Base-by-base conservation (phyloP, 192 early-diverging fungal species). In the Mortierella antarctica region DNA sequence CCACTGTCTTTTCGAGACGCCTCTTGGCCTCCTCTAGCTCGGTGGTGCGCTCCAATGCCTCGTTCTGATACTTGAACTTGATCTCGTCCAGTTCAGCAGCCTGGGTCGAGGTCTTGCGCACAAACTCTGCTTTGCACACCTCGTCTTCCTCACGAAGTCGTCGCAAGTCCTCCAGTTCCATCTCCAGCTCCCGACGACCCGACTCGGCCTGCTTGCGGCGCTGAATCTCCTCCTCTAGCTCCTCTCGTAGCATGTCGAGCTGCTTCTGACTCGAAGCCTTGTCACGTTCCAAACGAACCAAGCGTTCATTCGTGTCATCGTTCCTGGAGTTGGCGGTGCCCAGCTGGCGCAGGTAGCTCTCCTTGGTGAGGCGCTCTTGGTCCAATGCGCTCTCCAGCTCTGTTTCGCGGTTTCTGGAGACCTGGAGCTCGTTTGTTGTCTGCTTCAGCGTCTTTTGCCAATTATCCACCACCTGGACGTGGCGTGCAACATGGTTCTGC, bases 21-120 rank as follows among this genome's bases (percentile, higher is more conserved):
- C 87, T 76, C 69, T 86, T 86, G 13, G 86, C 64, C 15, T 82
- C 77, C 39, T 83, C 67, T 23, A 95, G 69, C 57, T 86, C 83
- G 8, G 71, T 82, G 45, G 57, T 63, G 7, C 77, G 63, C 23
- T 72, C 77, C 52, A 72, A 17, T 11, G 70, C 49, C 41, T 80
- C 77, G 70, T 71, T 80, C 42, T 91, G 88, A 79, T 86, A 86
- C 50, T 88, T 89, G 56, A 84, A 75, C 51, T 87, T 87, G 74
- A 93, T 51, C 11, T 95, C 94, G 41, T 88, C 86, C 40, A 93
- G 76, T 75, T 94, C 92, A 13, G 89, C 77, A 23, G 77, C 65
- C 49, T 71, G 69, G 11, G 70, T 64, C 2, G 70, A 71, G 0
- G 65, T 62, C 65, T 80, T 80, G 21, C 66, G 63, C 17, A 44